A percentile compares a stretch with the other conserved stretches of the same genome.
These are phyloP conservation scores for Capsella rubella DNA, from an alignment of 441 rosid genomes.

Conservation along the genomic window DNA sequence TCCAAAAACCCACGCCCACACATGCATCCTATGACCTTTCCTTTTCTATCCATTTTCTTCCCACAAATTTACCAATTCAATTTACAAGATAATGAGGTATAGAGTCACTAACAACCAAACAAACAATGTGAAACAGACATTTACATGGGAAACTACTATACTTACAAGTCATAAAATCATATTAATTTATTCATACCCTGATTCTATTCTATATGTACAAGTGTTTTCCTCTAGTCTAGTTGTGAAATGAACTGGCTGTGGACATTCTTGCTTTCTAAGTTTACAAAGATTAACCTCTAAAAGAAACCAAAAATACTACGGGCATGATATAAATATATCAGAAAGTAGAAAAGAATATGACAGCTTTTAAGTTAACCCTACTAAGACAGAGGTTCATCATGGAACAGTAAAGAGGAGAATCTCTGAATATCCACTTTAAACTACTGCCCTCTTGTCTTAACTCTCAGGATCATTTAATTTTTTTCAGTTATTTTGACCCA, in stretches of 20 bases:
- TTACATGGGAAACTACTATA: not conserved
- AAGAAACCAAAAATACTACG: not conserved
- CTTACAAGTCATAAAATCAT: not conserved
- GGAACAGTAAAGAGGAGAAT: constrained; percentile 45
- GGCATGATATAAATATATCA: constrained; percentile 17
- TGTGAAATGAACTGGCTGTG: not conserved
- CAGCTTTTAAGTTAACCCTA: constrained; percentile 34
- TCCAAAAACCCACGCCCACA: constrained; percentile 48
- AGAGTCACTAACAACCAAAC: constrained; percentile 4
- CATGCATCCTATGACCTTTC: constrained; percentile 51
- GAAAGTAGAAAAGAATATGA: constrained; percentile 25
- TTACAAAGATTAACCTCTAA: constrained; percentile 12
- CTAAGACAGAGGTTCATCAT: constrained; percentile 40
- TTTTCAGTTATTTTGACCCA: constrained; percentile 62
- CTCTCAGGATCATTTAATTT: constrained; percentile 45
- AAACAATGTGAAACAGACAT: constrained; percentile 22
- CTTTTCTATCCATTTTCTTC: constrained; percentile 40
- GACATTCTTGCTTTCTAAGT: constrained; percentile 23
- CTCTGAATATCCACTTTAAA: constrained; percentile 61
- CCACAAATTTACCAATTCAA: constrained; percentile 31
- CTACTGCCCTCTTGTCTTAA: constrained; percentile 65
- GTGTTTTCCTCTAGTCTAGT: constrained; percentile 4
- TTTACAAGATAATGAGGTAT: constrained; percentile 6
- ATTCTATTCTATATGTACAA: not conserved
- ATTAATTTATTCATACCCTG: not conserved